Percentiles rank a stretch among this genome's conserved stretches.
phyloP scores from a whole-genome alignment of 768 basidiomycete species.

The Hericium rajendrae region DNA sequence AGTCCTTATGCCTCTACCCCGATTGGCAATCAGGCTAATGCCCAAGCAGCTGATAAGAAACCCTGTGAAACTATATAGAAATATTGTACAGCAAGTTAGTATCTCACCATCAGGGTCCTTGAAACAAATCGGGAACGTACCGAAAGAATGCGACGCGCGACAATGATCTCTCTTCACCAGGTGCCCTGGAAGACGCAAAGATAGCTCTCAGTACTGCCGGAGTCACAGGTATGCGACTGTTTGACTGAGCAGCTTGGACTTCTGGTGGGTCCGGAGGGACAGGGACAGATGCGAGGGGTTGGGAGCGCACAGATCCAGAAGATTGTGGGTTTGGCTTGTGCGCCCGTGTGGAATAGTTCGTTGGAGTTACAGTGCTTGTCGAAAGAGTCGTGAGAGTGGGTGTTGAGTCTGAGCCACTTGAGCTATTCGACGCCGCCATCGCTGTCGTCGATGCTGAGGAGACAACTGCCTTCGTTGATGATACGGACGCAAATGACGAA shows the following conservation, averaged over 20 bases:
- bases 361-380: not conserved
- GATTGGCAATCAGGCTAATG: constrained; percentile 67
- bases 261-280: not conserved
- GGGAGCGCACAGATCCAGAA: not conserved
- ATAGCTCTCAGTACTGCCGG: constrained; percentile 76
- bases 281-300: not conserved
- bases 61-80: constrained; percentile 54
- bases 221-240: constrained; percentile 71
- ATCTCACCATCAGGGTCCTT: not conserved
- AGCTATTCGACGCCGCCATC: not conserved
- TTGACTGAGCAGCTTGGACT: constrained; percentile 5
- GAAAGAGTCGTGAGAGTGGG: not conserved
- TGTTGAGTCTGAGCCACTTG: not conserved
- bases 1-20: constrained; percentile 57
- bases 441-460: not conserved
- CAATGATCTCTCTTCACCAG: constrained; percentile 73
- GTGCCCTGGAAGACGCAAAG: constrained; percentile 77
- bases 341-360: too few species aligned
- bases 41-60: constrained; percentile 75
- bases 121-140: constrained; percentile 25
- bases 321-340: not conserved
- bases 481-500: not conserved
- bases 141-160: constrained; percentile 84
- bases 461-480: constrained; percentile 2
- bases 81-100: not conserved